Conservation (phyloP, 805 yeast genomes). For the Diddensiella transvaalensis region DNA sequence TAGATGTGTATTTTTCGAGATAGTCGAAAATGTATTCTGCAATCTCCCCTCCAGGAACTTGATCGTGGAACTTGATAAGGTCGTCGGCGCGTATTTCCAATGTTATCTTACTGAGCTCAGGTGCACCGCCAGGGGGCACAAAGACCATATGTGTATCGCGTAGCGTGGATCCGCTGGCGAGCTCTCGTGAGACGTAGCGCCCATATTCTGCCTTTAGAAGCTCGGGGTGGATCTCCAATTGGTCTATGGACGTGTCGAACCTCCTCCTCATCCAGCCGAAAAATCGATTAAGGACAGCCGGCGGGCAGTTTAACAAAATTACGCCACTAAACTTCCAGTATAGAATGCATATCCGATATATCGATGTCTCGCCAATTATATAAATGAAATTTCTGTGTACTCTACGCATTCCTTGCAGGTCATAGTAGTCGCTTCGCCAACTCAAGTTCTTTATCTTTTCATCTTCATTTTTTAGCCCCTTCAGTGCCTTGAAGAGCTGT, state of each 20-base stretch:
- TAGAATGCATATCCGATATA: constrained; percentile 11
- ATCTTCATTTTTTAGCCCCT: constrained; percentile 1
- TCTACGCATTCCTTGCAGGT: background rate
- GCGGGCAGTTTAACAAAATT: constrained; percentile 13
- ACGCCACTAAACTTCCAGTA: constrained; percentile 1
- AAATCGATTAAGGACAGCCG: constrained; percentile 2
- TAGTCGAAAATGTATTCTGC: constrained; percentile 10
- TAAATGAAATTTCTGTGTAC: constrained; percentile 3
- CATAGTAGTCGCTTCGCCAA: constrained; percentile 3
- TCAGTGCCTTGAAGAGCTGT: background rate
- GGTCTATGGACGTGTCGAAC: constrained; percentile 17
- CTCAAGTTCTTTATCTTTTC: background rate
- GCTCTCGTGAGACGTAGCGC: constrained; percentile 5
- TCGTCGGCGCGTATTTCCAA: constrained; percentile 19
- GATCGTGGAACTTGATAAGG: constrained; percentile 6
- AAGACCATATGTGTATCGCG: constrained; percentile 14
- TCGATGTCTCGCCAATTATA: constrained; percentile 1
- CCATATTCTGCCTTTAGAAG: constrained; percentile 8
- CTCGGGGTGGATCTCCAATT: constrained; percentile 7
- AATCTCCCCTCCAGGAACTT: background rate
- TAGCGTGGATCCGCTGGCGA: background rate
- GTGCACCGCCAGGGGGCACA: constrained; percentile 1
- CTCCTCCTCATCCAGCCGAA: constrained; percentile 15
- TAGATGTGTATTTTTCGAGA: constrained; percentile 13
- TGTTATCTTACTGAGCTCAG: constrained; percentile 15